Conservation (phyloP, 2,329 filamentous ascomycete species). For the Colletotrichum echinochloae region DNA sequence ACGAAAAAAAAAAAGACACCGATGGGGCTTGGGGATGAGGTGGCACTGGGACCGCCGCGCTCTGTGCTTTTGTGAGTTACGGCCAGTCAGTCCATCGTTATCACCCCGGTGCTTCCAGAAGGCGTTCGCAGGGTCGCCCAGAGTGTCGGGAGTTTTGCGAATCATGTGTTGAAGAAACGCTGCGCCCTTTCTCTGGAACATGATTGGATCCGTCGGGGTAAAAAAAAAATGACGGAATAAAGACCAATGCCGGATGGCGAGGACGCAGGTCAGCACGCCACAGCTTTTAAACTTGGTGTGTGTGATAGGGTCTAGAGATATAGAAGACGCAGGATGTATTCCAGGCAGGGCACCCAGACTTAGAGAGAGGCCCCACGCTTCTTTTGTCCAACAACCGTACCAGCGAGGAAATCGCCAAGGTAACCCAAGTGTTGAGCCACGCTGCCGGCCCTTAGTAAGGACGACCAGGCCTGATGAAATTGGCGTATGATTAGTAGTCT, state of each 20-base stretch:
- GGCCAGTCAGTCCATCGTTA: no score
- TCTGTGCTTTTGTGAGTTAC: neutral
- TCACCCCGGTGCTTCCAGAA: no score
- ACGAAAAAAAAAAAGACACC: neutral
- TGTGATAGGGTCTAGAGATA: neutral
- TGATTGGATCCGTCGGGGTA: conserved; percentile 12
- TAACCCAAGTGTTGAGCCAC: neutral
- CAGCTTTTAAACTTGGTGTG: no score
- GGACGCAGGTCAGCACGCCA: conserved; percentile 28
- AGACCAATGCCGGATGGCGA: conserved; percentile 29
- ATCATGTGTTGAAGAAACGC: conserved; percentile 48
- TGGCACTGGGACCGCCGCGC: neutral
- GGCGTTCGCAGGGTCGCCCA: conserved; percentile 38
- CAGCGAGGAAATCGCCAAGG: neutral
- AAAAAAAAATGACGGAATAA: conserved; percentile 3
- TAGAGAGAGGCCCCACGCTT: neutral
- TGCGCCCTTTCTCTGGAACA: conserved; percentile 30
- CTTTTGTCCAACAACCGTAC: neutral
- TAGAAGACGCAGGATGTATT: neutral
- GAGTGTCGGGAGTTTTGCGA: conserved; percentile 47
- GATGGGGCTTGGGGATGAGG: neutral
- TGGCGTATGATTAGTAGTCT: neutral
- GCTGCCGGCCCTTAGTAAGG: neutral
- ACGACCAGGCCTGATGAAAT: neutral
- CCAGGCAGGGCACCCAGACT: neutral